Base-by-base conservation (phyloP, 2,329 filamentous ascomycete genomes). In the Fonsecaea nubica region DNA sequence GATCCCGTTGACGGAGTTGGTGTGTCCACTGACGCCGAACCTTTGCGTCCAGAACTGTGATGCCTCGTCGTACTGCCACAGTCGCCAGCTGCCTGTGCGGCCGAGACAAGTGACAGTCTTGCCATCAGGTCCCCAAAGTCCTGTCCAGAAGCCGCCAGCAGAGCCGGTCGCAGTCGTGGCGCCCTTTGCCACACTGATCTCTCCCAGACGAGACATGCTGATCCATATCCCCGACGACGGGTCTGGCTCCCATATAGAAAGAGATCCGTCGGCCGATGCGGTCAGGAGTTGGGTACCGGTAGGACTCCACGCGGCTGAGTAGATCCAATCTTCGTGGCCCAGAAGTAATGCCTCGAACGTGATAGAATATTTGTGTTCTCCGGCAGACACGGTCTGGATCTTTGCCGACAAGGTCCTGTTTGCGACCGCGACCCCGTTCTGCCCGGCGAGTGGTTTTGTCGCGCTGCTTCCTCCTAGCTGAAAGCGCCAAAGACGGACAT, bases 321-420 rank as follows among this genome's bases (percentile, higher is more conserved):
- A 98, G 64, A 99, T 94, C 95, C 95, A 99, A 75, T 99, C 95
- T 76, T 99, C 95, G 75, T 99, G 95, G 8, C 95, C 95, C 2
- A 99, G 86, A 5, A 99, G 85, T 2, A 99, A 83, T 0, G 95
- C 95, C 77, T 99, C 95, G 72, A 99, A 98, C 0, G 93, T 96
- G 63, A 97, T 84, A 6, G 90, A 91, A 77, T 91, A 94, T 71
- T 90, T 89, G 3, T 81, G 82, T 0, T 80, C 83, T 0, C 80
- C 82, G 2, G 86, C 84, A 50, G 86, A 85, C 65, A 99, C 87
- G 62, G 87, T 86, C 76, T 98, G 91, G 0, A 91, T 90, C 79
- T 97, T 98, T 78, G 97, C 98, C 0, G 92, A 92, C 0, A 96
- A 84, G 0, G 91, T 91, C 69, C 50, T 45, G 81, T 80, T 56